Conservation (phyloP, 345 rosid genomes). For the Dipteronia sinensis region DNA sequence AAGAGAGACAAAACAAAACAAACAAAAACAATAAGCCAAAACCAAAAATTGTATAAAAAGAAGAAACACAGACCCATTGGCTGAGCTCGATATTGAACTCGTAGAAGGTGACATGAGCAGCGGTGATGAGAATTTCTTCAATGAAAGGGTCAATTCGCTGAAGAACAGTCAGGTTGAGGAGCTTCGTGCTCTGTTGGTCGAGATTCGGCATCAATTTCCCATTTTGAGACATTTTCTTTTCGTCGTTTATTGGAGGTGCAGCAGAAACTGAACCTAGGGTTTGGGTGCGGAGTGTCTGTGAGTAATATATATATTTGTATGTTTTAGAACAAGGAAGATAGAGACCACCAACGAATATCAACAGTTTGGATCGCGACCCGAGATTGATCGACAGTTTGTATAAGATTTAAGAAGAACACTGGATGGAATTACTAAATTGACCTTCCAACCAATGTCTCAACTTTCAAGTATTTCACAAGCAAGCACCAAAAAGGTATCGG, state of each 20-base stretch:
- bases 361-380: neutral
- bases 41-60: too few species aligned
- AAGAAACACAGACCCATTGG: conserved; percentile 65
- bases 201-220: conserved; percentile 93
- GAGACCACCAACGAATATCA: neutral
- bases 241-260: neutral
- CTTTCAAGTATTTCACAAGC: neutral
- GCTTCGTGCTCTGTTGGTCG: conserved; percentile 79
- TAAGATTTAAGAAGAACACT: neutral
- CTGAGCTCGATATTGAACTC: conserved; percentile 86
- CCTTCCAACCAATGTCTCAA: neutral
- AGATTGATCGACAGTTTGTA: neutral
- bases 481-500: neutral
- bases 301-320: too few species aligned
- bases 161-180: conserved; percentile 90
- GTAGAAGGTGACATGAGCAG: conserved; percentile 94
- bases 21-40: neutral
- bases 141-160: conserved; percentile 87
- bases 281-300: neutral
- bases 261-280: conserved; percentile 2
- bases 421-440: neutral
- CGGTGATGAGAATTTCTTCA: conserved; percentile 90
- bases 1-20: neutral
- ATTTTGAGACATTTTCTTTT: conserved; percentile 60
- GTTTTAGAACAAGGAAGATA: neutral